Evolutionary conservation across 208 protist species (phyloP), one percentile per base, ranked within the genome.

Genomic region (Leishmania mexicana): DNA sequence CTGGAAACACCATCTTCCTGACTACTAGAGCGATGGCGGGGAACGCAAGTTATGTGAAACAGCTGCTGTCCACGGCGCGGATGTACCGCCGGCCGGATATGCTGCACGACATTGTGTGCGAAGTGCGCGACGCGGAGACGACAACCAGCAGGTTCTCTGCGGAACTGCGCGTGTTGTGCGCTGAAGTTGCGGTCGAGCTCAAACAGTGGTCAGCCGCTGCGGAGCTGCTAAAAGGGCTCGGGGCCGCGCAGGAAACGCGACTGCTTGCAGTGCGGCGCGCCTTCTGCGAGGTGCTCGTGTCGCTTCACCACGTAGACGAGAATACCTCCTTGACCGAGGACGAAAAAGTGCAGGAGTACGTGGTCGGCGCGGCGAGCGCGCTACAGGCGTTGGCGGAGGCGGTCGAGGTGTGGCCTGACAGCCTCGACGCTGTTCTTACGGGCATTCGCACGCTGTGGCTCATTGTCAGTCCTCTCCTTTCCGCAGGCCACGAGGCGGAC

Each of bases 111-210:
- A 73, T 80, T 13, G 65, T 86, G 45, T 42, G 77, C 42, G 57
- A 86, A 70, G 64, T 86, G n/a, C 45, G 71, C 17, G 76, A 78
- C 6, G 47, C 78, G 5, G 83, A 86, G n/a, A 64, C 15, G n/a
- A 75, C 74, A 8, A 45, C 73, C 10, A 67, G 78, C 3, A 62
- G 73, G 3, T 35, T 57, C 24, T 89, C 83, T 1, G 87, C 83
- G 38, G 94, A 95, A 67, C 75, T 97, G 60, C 91, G 90, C 60
- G 89, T 96, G 38, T 81, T 95, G 28, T 95, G 92, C 81, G 90
- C 90, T 54, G 94, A 97, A 70, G 88, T 88, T 31, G 92, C 94
- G 2, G 91, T 97, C 4, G 81, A 88, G 57, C 84, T 94, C 67
- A 83, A 85, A 57, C 81, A 88, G 53, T 97, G 94, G 94, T 70